Conservation (phyloP, 352 stramenopile species). For the Thraustochytrium striatum region DNA sequence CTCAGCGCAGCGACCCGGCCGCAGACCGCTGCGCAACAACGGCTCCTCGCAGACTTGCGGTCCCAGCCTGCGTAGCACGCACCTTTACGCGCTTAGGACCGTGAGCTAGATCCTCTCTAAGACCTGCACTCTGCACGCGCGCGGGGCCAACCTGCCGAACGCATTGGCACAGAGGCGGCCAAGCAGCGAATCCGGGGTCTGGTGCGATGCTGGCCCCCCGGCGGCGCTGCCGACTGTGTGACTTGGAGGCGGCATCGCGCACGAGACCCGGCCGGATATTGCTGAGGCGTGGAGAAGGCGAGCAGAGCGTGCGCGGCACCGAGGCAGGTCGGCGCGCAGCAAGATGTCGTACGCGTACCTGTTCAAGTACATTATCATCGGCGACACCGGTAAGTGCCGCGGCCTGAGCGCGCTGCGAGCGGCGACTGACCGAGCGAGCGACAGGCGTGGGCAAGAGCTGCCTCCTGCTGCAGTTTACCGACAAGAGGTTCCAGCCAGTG, state of each 20-base stretch:
- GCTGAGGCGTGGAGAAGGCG: background rate
- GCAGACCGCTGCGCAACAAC: no score
- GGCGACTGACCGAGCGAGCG: no score
- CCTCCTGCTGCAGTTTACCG: constrained; percentile 98
- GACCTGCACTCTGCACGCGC: background rate
- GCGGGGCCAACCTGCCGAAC: background rate
- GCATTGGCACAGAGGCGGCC: background rate
- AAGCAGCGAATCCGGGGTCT: background rate
- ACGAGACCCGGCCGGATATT: background rate
- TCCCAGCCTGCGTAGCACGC: no score
- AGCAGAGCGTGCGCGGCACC: background rate
- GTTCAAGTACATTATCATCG: constrained; percentile 99
- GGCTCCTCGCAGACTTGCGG: no score
- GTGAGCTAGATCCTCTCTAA: background rate
- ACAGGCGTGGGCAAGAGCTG: constrained; percentile 99
- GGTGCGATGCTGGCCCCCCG: background rate
- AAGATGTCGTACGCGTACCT: constrained; percentile 85
- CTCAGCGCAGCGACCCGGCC: no score
- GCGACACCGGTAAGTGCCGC: constrained; percentile 94
- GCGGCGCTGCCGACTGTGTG: background rate
- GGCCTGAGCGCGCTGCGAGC: constrained; percentile 21
- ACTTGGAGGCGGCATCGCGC: background rate
- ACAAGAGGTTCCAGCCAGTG: constrained; percentile 99
- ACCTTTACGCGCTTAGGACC: no score
- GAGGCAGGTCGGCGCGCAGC: background rate